These are phyloP conservation scores for Adansonia grandidieri DNA, from an alignment of 441 rosid species.

Conservation along the genomic window DNA sequence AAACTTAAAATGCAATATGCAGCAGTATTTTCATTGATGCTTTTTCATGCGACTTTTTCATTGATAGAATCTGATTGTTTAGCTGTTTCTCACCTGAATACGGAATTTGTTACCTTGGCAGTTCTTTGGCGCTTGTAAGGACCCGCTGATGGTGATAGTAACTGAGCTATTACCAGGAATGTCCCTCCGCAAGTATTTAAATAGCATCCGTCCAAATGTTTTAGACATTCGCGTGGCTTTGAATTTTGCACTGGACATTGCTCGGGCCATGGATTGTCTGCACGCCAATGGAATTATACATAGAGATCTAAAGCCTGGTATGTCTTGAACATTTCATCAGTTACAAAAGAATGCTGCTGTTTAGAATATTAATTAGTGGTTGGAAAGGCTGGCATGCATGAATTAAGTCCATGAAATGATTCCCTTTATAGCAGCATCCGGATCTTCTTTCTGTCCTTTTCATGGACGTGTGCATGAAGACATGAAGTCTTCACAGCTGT, in stretches of 20 bases:
- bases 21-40: too few relatives aligned
- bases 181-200: constrained; percentile 83
- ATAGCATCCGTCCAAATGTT: constrained; percentile 63
- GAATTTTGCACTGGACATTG: constrained; percentile 77
- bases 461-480: not conserved
- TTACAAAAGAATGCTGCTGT: not conserved
- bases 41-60: not conserved
- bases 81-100: not conserved
- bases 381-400: not conserved
- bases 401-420: not conserved
- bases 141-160: constrained; percentile 84
- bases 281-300: constrained; percentile 96
- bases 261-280: constrained; percentile 89
- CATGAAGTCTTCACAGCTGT: not conserved
- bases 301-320: constrained; percentile 97
- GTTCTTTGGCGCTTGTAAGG: constrained; percentile 93
- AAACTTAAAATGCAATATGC: constrained; percentile 6
- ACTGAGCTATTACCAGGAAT: constrained; percentile 93
- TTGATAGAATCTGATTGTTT: not conserved
- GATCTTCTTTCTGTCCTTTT: not conserved
- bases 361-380: not conserved
- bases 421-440: not conserved
- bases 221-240: constrained; percentile 64
- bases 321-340: not conserved
- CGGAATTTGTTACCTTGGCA: constrained; percentile 38